Evolutionary conservation across 805 yeast genomes (phyloP).

Genomic region (Ogataea kodamae): DNA sequence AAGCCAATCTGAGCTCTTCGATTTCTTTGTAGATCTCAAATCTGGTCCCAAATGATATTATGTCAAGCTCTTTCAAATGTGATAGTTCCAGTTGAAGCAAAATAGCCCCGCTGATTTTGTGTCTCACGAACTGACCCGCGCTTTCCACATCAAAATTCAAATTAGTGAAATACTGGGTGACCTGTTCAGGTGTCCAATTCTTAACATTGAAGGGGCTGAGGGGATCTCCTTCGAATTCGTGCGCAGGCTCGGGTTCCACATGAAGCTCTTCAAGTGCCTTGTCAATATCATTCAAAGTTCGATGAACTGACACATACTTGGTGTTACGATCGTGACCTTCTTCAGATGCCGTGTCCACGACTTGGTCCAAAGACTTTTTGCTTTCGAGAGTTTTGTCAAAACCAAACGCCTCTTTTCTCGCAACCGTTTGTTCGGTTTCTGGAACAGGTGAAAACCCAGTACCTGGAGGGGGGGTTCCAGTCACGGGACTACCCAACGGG

Average conservation of each 20-base stretch:
- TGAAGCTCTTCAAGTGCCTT: constrained; percentile 65
- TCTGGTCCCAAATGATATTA: constrained; percentile 89
- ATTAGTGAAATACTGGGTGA: constrained; percentile 67
- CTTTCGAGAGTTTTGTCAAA: too few relatives aligned
- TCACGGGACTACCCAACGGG: constrained; percentile 28
- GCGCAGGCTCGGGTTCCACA: constrained; percentile 6
- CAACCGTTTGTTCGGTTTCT: not conserved
- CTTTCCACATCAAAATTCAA: constrained; percentile 70
- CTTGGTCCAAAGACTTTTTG: not conserved
- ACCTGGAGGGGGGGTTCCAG: constrained; percentile 16
- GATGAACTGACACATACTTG: constrained; percentile 39
- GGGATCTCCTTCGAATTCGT: constrained; percentile 2
- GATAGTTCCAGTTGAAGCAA: constrained; percentile 80
- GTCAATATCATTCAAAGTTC: constrained; percentile 69
- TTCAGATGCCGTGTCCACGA: not conserved
- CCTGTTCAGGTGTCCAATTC: constrained; percentile 85
- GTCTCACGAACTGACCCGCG: constrained; percentile 79
- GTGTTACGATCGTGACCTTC: not conserved
- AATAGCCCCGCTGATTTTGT: constrained; percentile 85
- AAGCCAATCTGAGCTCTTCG: constrained; percentile 51
- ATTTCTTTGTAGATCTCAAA: constrained; percentile 90
- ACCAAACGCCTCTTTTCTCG: too few relatives aligned
- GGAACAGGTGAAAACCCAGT: constrained; percentile 10
- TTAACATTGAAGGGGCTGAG: constrained; percentile 48
- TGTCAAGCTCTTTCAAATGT: constrained; percentile 87